Conservation (phyloP, 1,284 basidiomycete genomes). For the Ganoderma sp. region DNA sequence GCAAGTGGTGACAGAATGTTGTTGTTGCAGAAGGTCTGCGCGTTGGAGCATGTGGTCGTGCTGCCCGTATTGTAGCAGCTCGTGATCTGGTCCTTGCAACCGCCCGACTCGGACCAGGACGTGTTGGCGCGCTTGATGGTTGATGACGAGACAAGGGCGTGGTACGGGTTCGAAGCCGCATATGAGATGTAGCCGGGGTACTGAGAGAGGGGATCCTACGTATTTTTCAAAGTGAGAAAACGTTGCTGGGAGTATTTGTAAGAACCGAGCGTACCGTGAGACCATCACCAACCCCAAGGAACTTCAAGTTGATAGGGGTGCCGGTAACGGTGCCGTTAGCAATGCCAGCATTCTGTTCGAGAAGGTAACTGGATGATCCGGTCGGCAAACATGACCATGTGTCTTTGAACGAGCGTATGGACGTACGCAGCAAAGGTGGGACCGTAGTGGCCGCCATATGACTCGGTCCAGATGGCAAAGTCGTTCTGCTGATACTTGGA, state of each 20-base stretch:
- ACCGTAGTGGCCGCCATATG: conserved; percentile 71
- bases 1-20: conserved; percentile 56
- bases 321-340: conserved; percentile 52
- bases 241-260: not conserved
- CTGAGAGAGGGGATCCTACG: conserved; percentile 60
- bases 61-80: conserved; percentile 55
- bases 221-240: not conserved
- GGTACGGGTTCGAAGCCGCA: conserved; percentile 43
- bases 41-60: conserved; percentile 55
- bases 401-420: not conserved
- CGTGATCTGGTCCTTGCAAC: conserved; percentile 60
- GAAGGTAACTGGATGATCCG: conserved; percentile 51
- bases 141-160: conserved; percentile 52
- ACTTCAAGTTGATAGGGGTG: conserved; percentile 62
- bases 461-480: conserved; percentile 69
- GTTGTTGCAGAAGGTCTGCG: conserved; percentile 62
- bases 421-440: conserved; percentile 63
- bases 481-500: conserved; percentile 55
- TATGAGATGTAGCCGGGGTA: conserved; percentile 61
- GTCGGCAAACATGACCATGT: not conserved
- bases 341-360: conserved; percentile 65
- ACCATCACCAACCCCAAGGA: conserved; percentile 68
- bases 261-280: conserved; percentile 51
- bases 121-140: conserved; percentile 51
- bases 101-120: conserved; percentile 50